Evolutionary conservation across 768 basidiomycete species (phyloP), one percentile per base, ranked within the genome.

Genomic region (Candolleomyces efflorescens): DNA sequence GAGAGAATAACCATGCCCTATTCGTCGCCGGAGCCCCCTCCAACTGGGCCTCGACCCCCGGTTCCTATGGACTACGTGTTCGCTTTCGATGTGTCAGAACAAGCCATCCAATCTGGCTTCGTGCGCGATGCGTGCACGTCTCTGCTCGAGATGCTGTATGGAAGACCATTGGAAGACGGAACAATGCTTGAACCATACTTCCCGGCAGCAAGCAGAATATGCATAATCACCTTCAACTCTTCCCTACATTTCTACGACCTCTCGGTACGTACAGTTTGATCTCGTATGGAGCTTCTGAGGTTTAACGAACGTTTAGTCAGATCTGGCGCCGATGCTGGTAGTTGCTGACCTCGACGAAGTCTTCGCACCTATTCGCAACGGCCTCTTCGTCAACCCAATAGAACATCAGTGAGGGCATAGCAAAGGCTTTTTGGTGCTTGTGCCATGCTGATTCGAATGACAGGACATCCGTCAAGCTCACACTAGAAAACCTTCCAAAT

Each of bases 291-390:
- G 39, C 37, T 62, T 53, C 53, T 60, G 57, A 52, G 68, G 70
- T 62, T 69, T 61, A 51, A 63, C 68, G 63, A 54, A 68, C 52
- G 32, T 32, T 32, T 70, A 79, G 78, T 71, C 74, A 75, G 75
- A 81, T 67, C 73, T 78, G 63, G 78, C 83, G 1, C 78, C 79
- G 37, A 88, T 95, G 78, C 76, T 95, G 45, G 82, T 98, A 45
- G 82, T 98, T 9, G 75, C 90, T 1, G 97, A 98, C 67, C 72
- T 98, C 38, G 89, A 93, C n/a, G 97, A 99, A 55, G 85, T 94
- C 18, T 98, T 95, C 71, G 71, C 90, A 1, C 97, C 97, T 0
- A 69, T 93, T 22, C 75, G 76, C 18, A 73, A 78, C 5, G 89
- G 87, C 2, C 75, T 95, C 41, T 90, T 98, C 59, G 93, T 88